phyloP scores from a whole-genome alignment of 2,329 filamentous ascomycete species.

The Penicillium sp. region DNA sequence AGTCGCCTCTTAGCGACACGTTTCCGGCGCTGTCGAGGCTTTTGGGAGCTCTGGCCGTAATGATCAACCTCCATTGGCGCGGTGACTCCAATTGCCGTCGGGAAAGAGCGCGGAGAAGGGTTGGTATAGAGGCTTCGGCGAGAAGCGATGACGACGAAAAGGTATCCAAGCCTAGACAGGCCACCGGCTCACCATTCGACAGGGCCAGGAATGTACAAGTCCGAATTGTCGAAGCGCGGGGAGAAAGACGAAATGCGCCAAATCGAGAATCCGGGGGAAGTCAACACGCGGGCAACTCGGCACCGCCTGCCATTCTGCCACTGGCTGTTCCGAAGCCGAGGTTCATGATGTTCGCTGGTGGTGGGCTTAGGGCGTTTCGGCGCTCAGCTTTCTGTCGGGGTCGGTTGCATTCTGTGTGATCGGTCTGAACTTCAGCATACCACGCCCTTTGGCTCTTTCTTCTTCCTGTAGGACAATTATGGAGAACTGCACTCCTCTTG shows the following conservation, averaged over 20 bases:
- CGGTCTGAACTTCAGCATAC: neutral
- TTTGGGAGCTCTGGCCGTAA: constrained; percentile 43
- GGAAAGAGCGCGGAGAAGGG: constrained; percentile 17
- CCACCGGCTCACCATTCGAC: constrained; percentile 11
- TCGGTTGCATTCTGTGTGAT: neutral
- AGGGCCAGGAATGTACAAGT: constrained; percentile 8
- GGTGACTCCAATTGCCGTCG: constrained; percentile 29
- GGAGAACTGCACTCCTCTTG: neutral
- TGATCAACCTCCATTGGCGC: constrained; percentile 50
- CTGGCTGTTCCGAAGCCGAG: constrained; percentile 39
- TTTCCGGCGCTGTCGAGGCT: constrained; percentile 57
- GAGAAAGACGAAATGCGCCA: constrained; percentile 18
- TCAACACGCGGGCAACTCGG: constrained; percentile 32
- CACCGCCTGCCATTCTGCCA: constrained; percentile 40
- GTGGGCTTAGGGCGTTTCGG: neutral
- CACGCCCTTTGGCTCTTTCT: too few relatives aligned
- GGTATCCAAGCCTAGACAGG: neutral
- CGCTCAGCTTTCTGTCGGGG: constrained; percentile 1
- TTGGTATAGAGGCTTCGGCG: neutral
- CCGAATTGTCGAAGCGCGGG: constrained; percentile 7
- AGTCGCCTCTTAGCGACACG: constrained; percentile 50
- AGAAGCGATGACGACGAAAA: neutral
- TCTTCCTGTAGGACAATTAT: neutral
- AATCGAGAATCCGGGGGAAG: constrained; percentile 40
- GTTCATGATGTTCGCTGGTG: constrained; percentile 26